phyloP scores from a whole-genome alignment of 2,329 filamentous ascomycete genomes.

The Aureobasidium sp. region DNA sequence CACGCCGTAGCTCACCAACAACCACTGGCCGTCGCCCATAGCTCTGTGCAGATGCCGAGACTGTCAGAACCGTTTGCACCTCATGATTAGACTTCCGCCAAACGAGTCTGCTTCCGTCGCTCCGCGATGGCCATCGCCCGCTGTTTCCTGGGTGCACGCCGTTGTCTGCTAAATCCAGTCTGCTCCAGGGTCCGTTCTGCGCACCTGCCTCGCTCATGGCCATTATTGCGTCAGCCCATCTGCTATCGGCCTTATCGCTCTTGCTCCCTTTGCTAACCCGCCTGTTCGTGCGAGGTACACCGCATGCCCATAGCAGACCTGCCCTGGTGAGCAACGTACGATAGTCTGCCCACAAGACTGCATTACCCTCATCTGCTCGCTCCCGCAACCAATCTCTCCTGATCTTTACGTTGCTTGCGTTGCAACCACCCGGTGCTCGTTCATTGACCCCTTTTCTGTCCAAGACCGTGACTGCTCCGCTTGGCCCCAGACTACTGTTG shows the following conservation, averaged over 20 bases:
- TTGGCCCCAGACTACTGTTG: background rate
- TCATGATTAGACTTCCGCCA: conserved; percentile 13
- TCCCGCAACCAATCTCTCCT: background rate
- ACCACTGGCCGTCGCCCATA: background rate
- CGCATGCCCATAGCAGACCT: conserved; percentile 8
- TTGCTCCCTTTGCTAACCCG: background rate
- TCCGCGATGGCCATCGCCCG: background rate
- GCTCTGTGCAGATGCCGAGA: conserved; percentile 5
- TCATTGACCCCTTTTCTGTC: background rate
- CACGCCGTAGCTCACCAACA: conserved; percentile 6
- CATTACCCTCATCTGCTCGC: background rate
- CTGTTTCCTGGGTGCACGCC: conserved; percentile 4
- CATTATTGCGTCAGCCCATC: conserved; percentile 4
- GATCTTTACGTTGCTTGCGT: background rate
- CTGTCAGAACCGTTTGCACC: conserved; percentile 9
- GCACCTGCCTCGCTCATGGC: background rate
- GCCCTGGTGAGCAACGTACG: conserved; percentile 1
- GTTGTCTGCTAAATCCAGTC: background rate
- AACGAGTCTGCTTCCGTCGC: conserved; percentile 8
- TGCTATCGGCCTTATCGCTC: background rate
- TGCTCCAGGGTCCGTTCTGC: conserved; percentile 2
- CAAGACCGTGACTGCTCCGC: background rate
- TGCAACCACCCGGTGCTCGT: background rate
- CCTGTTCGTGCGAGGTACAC: background rate
- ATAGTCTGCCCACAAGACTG: conserved; percentile 4